Percentiles rank a stretch among this genome's conserved stretches.
Conservation (phyloP, 2,329 filamentous ascomycete genomes). For the Penicillium sclerotiorum region DNA sequence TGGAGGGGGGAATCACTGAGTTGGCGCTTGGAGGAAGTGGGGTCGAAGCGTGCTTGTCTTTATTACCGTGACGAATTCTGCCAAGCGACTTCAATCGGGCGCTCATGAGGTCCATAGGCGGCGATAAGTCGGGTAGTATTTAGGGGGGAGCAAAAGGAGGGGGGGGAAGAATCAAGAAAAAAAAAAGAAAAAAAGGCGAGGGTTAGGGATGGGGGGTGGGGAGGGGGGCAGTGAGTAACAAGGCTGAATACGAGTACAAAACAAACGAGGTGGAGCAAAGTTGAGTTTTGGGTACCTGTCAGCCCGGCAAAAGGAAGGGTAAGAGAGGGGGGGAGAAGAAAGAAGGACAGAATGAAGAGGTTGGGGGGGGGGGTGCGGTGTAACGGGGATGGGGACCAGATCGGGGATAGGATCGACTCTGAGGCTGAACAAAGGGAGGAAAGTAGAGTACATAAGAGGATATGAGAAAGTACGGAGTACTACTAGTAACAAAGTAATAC, state of each 20-base stretch:
- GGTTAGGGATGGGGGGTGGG: no score
- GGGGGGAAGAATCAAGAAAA: constrained; percentile 15
- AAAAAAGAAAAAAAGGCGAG: constrained; percentile 16
- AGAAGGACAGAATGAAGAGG: no score
- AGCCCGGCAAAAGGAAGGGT: constrained; percentile 8
- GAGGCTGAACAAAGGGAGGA: constrained; percentile 6
- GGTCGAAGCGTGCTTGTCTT: constrained; percentile 51
- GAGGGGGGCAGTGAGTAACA: no score
- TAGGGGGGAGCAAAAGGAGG: not conserved
- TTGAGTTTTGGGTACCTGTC: constrained; percentile 10
- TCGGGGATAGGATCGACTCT: not conserved
- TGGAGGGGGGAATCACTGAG: constrained; percentile 37
- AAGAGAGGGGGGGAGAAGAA: constrained; percentile 13
- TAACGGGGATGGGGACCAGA: not conserved
- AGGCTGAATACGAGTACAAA: constrained; percentile 17
- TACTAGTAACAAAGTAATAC: no score
- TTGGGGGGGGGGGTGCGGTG: no score
- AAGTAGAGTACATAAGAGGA: not conserved
- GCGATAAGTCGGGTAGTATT: constrained; percentile 19
- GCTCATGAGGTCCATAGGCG: constrained; percentile 54
- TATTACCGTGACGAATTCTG: constrained; percentile 53
- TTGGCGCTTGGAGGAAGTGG: constrained; percentile 5
- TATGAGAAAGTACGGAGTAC: not conserved
- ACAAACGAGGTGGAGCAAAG: constrained; percentile 10
- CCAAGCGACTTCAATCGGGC: constrained; percentile 54